Base-by-base conservation (phyloP, 73 alveolate species). In the Breviolum minutum region DNA sequence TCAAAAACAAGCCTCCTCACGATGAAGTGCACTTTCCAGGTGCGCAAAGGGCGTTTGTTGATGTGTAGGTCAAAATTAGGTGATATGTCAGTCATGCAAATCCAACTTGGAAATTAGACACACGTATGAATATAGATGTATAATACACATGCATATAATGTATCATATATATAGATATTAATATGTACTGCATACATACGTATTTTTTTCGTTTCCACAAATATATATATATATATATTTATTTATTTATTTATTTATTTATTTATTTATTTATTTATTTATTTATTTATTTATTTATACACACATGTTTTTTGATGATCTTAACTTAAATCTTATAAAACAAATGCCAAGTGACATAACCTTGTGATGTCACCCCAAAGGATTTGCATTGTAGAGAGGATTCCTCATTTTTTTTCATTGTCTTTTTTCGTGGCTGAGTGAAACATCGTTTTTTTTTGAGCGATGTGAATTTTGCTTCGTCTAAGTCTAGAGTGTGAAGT, bases 11-110 rank as follows among this genome's bases (percentile, higher is more conserved):
- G 3, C 86, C 86, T 81, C 90, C 90, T 81, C 71, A 69, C 90
- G 71, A 81, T 81, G 90, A 81, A 81, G 90, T 40, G 90, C 90
- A 81, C 90, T 69, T 81, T 81, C 90, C 90, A 85, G 77, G 94
- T 8, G 88, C 66, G 24, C 24, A 22, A 63, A 32, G 48, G 32
- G 84, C 48, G 32, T 20, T 24, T 24, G 29, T 11, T 24, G 84
- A 74, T 74, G 29, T 13, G 54, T 40, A 2, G 54, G 54, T 40
- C 54, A 19, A 32, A n/a, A 74, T 6, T 24, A 2, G 26, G 6
- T 6, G 1, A 13, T 13, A 74, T 74, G 84, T 24, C 26, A 24
- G 29, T 20, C 84, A 74, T 74, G 48, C 1, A 74, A 24, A 74
- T 74, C 1, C 17, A 19, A 24, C 48, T 11, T n/a, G 48, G 13